phyloP scores from a whole-genome alignment of 2,329 filamentous ascomycete genomes.

The Venturia effusa region DNA sequence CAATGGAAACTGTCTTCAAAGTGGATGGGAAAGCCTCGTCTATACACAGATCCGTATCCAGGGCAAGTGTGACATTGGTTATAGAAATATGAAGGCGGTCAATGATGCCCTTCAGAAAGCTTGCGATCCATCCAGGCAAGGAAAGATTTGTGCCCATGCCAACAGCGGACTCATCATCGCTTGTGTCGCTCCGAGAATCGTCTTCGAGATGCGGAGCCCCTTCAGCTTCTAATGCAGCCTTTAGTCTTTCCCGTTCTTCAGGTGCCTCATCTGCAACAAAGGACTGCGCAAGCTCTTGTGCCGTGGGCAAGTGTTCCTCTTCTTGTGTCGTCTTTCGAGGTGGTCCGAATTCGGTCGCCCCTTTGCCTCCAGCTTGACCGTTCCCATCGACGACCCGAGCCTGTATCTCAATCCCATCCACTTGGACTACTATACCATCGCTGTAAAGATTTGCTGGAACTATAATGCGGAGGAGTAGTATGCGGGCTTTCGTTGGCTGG shows the following conservation, averaged over 20 bases:
- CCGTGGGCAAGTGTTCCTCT: conserved; percentile 46
- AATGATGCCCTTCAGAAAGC: conserved; percentile 62
- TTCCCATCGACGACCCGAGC: conserved; percentile 17
- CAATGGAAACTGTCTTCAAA: conserved; percentile 5
- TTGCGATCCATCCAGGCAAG: conserved; percentile 58
- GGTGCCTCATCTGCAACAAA: conserved; percentile 62
- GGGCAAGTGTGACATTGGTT: conserved; percentile 41
- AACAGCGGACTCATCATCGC: conserved; percentile 55
- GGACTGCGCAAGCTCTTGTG: conserved; percentile 63
- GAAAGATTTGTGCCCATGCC: conserved; percentile 64
- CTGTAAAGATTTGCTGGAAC: conserved; percentile 82
- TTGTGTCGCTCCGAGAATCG: conserved; percentile 45
- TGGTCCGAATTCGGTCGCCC: not conserved
- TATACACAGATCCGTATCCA: conserved; percentile 7
- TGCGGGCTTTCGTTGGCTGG: conserved; percentile 60
- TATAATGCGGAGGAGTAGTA: conserved; percentile 67
- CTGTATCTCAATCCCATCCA: conserved; percentile 68
- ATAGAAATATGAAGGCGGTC: conserved; percentile 61
- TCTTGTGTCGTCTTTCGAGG: conserved; percentile 20
- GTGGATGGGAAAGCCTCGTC: conserved; percentile 2
- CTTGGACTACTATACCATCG: conserved; percentile 70
- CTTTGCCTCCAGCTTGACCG: not conserved
- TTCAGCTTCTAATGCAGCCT: conserved; percentile 50
- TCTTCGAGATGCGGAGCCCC: not conserved
- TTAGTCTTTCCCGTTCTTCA: conserved; percentile 52